These are phyloP conservation scores for Fusarium bulbicola DNA, from an alignment of 2,329 filamentous ascomycete species.

Conservation along the genomic window DNA sequence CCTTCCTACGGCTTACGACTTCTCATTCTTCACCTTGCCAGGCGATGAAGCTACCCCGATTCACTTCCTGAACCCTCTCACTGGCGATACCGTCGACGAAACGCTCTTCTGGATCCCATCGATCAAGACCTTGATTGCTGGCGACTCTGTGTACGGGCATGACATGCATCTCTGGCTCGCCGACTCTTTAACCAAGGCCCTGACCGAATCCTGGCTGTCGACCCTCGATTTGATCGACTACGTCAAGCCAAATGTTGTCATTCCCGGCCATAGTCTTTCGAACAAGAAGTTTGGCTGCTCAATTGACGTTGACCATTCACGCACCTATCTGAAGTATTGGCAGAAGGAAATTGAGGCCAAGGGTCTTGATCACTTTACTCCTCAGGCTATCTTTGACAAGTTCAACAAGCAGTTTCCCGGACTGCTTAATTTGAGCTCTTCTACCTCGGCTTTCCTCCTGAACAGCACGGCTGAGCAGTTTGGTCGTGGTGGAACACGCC, in stretches of 20 bases:
- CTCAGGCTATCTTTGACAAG: background rate
- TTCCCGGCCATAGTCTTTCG: background rate
- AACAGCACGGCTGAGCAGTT: background rate
- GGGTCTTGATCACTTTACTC: background rate
- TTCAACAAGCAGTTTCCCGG: background rate
- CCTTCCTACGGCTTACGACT: background rate
- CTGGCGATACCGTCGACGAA: fast-evolving
- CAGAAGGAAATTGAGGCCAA: background rate
- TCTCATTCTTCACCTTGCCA: background rate
- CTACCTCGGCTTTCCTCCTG: background rate
- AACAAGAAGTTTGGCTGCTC: background rate
- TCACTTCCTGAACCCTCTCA: background rate
- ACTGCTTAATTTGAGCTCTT: background rate
- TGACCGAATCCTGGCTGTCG: background rate
- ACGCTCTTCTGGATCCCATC: background rate
- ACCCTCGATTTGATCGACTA: background rate
- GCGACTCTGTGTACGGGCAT: background rate
- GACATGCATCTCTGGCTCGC: background rate
- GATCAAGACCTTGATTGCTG: background rate
- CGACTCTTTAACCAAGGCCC: background rate
- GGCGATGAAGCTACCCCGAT: background rate
- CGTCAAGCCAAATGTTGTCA: background rate
- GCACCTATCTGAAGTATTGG: background rate
- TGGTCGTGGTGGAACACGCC: background rate
- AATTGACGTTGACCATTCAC: background rate